Conservation (phyloP, 75 land plant species). For the Cunninghamia lanceolata region DNA sequence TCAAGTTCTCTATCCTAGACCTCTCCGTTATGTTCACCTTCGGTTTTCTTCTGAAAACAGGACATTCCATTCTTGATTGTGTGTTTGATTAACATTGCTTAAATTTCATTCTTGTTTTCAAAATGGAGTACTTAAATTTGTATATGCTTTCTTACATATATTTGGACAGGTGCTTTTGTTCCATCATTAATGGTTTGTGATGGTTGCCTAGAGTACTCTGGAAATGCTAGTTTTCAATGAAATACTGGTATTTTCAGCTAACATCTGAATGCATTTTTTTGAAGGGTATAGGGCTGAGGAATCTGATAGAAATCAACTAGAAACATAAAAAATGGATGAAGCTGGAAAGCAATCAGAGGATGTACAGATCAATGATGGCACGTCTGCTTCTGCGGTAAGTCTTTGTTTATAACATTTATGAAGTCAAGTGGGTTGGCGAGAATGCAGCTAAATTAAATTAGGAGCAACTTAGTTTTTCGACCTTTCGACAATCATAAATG, state of each 20-base stretch:
- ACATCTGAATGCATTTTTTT: not conserved
- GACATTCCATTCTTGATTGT: not conserved
- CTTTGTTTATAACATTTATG: not conserved
- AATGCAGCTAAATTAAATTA: not conserved
- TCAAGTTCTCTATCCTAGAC: not conserved
- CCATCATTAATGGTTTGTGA: not conserved
- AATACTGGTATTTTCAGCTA: not conserved
- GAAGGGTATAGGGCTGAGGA: not conserved
- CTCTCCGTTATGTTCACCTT: not conserved
- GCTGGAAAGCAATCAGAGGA: not conserved
- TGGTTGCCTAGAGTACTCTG: not conserved
- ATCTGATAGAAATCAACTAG: not conserved
- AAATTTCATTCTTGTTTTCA: not conserved
- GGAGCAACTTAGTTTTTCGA: not conserved
- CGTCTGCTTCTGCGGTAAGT: not conserved
- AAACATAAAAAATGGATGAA: not conserved
- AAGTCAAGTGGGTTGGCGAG: not conserved
- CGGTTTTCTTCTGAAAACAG: not conserved
- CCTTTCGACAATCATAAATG: not conserved
- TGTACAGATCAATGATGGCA: not conserved
- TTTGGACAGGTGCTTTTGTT: not conserved
- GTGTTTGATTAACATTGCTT: not conserved
- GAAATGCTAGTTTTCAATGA: not conserved
- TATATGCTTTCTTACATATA: not conserved
- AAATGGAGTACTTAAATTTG: not conserved